A percentile compares a stretch with the other conserved stretches of the same genome.
These are phyloP conservation scores for Tardiomyces blankii DNA, from an alignment of 1,139 yeast genomes.

Conservation along the genomic window DNA sequence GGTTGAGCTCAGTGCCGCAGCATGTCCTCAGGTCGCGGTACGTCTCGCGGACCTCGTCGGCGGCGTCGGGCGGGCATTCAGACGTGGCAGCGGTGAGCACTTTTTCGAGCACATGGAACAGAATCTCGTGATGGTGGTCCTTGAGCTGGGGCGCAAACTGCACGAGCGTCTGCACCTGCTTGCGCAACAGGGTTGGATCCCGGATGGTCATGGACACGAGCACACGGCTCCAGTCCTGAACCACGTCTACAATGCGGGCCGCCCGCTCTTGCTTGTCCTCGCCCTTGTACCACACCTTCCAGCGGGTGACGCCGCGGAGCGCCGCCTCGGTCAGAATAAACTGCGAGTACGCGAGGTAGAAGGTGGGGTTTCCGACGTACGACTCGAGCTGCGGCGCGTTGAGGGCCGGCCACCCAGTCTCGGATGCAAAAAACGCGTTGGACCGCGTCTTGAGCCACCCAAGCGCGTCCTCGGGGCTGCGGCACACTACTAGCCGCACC, in stretches of 20 bases:
- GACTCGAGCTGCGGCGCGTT: conserved; percentile 43
- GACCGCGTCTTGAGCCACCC: conserved; percentile 71
- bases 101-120: conserved; percentile 78
- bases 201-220: conserved; percentile 63
- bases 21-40: conserved; percentile 82
- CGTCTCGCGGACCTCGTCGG: conserved; percentile 66
- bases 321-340: conserved; percentile 82
- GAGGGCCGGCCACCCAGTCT: conserved; percentile 58
- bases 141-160: conserved; percentile 90
- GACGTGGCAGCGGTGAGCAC: conserved; percentile 82
- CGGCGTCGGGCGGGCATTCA: conserved; percentile 49
- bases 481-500: conserved; percentile 77
- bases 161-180: conserved; percentile 87
- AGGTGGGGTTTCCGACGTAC: conserved; percentile 55
- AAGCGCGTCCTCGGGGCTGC: conserved; percentile 71
- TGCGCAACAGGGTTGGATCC: conserved; percentile 73
- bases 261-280: conserved; percentile 52
- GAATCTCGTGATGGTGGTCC: conserved; percentile 45
- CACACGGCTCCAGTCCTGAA: conserved; percentile 69
- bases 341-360: conserved; percentile 69
- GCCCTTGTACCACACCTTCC: conserved; percentile 83
- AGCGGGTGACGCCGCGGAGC: conserved; percentile 86
- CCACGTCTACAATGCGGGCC: conserved; percentile 45
- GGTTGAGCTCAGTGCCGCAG: conserved; percentile 89
- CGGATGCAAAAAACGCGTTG: conserved; percentile 61